Conservation (phyloP, 768 basidiomycete species). For the Epithele typhae region DNA sequence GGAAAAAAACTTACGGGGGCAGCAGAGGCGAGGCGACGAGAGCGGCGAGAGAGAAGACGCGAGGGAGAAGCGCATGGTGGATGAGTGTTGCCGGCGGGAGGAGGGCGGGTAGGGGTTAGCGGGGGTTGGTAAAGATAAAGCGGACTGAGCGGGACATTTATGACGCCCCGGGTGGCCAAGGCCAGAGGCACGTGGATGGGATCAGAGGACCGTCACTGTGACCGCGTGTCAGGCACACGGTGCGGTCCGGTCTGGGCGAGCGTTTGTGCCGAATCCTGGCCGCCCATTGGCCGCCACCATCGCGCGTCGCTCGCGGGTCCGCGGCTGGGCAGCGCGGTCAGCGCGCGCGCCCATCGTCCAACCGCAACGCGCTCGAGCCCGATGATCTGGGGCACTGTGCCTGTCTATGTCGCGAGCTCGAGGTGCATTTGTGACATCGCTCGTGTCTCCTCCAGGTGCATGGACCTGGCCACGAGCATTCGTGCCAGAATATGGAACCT, state of each 20-base stretch:
- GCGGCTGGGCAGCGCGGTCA: too few species aligned
- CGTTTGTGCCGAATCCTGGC: neutral
- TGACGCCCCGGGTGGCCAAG: constrained; percentile 3
- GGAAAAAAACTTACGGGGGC: constrained; percentile 16
- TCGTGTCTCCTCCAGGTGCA: too few species aligned
- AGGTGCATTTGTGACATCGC: too few species aligned
- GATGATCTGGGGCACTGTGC: too few species aligned
- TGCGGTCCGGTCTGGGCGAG: constrained; percentile 1
- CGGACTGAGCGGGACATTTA: constrained; percentile 8
- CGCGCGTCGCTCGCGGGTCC: too few species aligned
- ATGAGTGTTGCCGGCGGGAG: neutral
- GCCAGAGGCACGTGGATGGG: constrained; percentile 8
- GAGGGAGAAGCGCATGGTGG: constrained; percentile 18
- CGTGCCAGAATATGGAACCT: too few species aligned
- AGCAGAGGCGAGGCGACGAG: constrained; percentile 20
- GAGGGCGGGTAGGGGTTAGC: neutral
- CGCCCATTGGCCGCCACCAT: too few species aligned
- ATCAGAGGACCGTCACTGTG: constrained; percentile 15
- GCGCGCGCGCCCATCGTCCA: too few species aligned
- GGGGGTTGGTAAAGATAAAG: neutral
- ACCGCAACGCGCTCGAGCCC: too few species aligned
- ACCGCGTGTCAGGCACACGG: constrained; percentile 15
- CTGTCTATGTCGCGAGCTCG: too few species aligned
- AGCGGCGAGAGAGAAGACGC: constrained; percentile 19
- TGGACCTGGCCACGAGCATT: too few species aligned